Conservation (phyloP, 768 basidiomycete genomes). For the Lactarius akahatsu region DNA sequence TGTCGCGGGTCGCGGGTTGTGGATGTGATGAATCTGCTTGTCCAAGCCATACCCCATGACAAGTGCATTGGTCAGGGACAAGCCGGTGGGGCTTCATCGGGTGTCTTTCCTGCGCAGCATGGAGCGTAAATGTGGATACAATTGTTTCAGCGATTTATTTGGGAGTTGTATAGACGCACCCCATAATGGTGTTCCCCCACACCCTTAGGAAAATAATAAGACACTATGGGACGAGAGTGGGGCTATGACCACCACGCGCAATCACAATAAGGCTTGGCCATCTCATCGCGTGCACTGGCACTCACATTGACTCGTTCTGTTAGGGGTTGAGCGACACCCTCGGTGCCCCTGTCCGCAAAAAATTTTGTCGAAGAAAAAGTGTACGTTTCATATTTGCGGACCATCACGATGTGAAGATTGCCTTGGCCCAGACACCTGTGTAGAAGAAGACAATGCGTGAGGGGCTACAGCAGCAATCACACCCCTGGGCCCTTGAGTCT, state of each 20-base stretch:
- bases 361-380: conserved; percentile 75
- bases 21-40: conserved; percentile 91
- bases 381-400: conserved; percentile 31
- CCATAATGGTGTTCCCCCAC: conserved; percentile 97
- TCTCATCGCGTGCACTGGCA: conserved; percentile 24
- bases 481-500: neutral
- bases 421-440: neutral
- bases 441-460: neutral
- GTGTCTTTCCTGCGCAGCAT: conserved; percentile 74
- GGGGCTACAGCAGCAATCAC: neutral
- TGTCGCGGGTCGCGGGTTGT: conserved; percentile 85
- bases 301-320: conserved; percentile 76
- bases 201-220: conserved; percentile 93
- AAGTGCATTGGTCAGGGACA: conserved; percentile 92
- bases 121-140: conserved; percentile 18
- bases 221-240: conserved; percentile 87
- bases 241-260: conserved; percentile 40
- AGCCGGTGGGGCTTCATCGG: conserved; percentile 98
- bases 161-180: conserved; percentile 40
- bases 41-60: conserved; percentile 96
- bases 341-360: conserved; percentile 70
- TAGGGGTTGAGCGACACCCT: conserved; percentile 75
- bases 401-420: conserved; percentile 25
- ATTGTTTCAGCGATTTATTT: conserved; percentile 33
- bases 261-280: neutral